Evolutionary conservation across 371 early-diverging fungal species (phyloP), one percentile per base, ranked within the genome.

Genomic region (Amoeboaphelidium protococcarum): DNA sequence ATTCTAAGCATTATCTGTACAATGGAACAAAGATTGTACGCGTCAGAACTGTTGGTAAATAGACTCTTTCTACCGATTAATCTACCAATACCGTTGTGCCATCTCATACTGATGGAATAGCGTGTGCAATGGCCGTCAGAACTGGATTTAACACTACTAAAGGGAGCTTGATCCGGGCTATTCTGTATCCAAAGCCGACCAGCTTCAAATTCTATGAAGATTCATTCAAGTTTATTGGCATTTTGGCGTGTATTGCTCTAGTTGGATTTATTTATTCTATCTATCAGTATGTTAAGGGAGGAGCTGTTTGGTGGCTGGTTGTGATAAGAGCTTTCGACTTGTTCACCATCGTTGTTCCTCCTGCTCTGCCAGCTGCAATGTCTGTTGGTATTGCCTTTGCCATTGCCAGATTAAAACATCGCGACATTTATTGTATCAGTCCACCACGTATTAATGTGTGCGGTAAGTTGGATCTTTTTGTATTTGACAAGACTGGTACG

Each of bases 401-500:
- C 21, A 76, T 90, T 21, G 57, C 65, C 1, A 72, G 97, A 22
- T 64, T 99, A 31, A 76, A 76, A 46, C 69, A 72, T 44, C 51
- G 64, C n/a, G 71, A 74, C 22, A 91, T 98, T 45, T 86, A 75
- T 61, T 96, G 97, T 58, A 95, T 82, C 47, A 77, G 81, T 41
- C 88, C 91, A 1, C 77, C 88, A 2, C 67, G 89, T 16, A 90
- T 98, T 42, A 94, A 92, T 57, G 75, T 92, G 49, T 78, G 91
- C 31, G 98, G 99, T 37, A 86, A 86, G 52, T 64, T 97, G 42
- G 81, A 95, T 53, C 75, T 87, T 26, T 85, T 90, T 69, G 81
- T 89, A 52, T 99, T 99, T 69, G 99, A 99, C 66, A 99, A 99
- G 62, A 99, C 99, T 2, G 99, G 99, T 1, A 99, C 99, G 2